A percentile compares a stretch with the other conserved stretches of the same genome.
Evolutionary conservation across 257 asterid genomes (phyloP).

Genomic region (Paraleonurus japonicus): DNA sequence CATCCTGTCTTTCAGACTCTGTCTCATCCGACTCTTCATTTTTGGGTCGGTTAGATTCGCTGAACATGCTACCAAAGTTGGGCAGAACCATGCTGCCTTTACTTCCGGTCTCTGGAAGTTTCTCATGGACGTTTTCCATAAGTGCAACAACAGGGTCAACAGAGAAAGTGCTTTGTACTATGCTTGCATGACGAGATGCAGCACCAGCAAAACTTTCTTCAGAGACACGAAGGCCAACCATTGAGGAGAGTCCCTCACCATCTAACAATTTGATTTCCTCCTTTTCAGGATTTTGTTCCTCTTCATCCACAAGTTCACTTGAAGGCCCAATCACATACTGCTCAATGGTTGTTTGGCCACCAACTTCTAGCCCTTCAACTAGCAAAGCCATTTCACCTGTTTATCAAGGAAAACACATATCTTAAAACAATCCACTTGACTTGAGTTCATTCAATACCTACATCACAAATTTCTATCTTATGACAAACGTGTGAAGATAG

Average conservation of each 20-base stretch:
- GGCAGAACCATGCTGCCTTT: constrained; percentile 58
- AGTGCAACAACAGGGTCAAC: constrained; percentile 62
- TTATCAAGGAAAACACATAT: constrained; percentile 1
- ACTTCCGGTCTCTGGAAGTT: constrained; percentile 53
- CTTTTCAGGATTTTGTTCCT: constrained; percentile 33
- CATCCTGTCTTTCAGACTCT: constrained; percentile 36
- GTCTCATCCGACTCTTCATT: constrained; percentile 58
- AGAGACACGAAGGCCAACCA: constrained; percentile 49
- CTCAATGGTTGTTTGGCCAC: constrained; percentile 54
- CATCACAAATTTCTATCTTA: no score
- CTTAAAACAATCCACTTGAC: neutral
- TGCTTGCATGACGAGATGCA: constrained; percentile 49
- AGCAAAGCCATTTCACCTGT: constrained; percentile 76
- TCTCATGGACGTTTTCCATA: constrained; percentile 63
- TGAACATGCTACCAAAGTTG: constrained; percentile 56
- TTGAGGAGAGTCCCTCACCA: constrained; percentile 47
- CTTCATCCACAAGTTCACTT: constrained; percentile 40
- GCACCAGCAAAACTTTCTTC: constrained; percentile 35
- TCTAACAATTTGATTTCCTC: constrained; percentile 48
- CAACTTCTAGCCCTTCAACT: constrained; percentile 68
- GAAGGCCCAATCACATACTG: constrained; percentile 57
- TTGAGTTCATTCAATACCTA: neutral
- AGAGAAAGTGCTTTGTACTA: constrained; percentile 32
- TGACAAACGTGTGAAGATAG: no score
- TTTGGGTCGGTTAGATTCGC: constrained; percentile 40